Conservation (phyloP, 2,329 filamentous ascomycete species). For the Talaromyces albobiverticillius region DNA sequence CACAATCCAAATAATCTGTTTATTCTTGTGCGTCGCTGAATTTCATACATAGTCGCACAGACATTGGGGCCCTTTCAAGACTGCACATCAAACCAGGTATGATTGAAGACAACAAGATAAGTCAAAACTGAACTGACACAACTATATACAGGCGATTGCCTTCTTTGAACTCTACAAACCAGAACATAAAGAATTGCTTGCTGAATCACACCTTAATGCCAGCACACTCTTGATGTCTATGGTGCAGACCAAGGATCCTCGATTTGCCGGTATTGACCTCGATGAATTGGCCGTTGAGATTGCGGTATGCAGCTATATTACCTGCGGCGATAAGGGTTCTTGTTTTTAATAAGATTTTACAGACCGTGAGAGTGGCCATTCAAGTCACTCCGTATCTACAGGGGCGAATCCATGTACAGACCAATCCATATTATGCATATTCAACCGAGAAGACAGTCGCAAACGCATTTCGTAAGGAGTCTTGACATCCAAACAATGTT, state of each 20-base stretch:
- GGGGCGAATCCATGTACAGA: conserved; percentile 58
- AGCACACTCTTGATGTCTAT: conserved; percentile 32
- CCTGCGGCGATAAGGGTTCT: not conserved
- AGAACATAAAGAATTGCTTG: conserved; percentile 30
- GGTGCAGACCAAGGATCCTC: conserved; percentile 28
- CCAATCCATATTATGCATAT: conserved; percentile 57
- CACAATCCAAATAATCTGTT: not conserved
- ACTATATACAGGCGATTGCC: conserved; percentile 45
- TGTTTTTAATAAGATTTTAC: not conserved
- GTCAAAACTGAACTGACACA: not conserved
- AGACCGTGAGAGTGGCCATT: conserved; percentile 58
- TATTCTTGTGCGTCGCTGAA: not conserved
- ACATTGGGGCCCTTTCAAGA: conserved; percentile 50
- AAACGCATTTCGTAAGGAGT: conserved; percentile 50
- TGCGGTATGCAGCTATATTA: conserved; percentile 37
- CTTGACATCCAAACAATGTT: not conserved
- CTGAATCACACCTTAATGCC: conserved; percentile 22
- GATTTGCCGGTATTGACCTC: conserved; percentile 34
- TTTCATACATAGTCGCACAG: conserved; percentile 38
- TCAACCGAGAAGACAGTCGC: conserved; percentile 48
- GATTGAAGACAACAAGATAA: not conserved
- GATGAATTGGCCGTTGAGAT: conserved; percentile 57
- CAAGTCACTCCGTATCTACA: conserved; percentile 50
- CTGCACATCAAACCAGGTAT: conserved; percentile 55
- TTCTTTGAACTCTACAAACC: conserved; percentile 47